These are phyloP conservation scores for Coemansia sp. DNA, from an alignment of 192 early-diverging fungal species.

Conservation along the genomic window DNA sequence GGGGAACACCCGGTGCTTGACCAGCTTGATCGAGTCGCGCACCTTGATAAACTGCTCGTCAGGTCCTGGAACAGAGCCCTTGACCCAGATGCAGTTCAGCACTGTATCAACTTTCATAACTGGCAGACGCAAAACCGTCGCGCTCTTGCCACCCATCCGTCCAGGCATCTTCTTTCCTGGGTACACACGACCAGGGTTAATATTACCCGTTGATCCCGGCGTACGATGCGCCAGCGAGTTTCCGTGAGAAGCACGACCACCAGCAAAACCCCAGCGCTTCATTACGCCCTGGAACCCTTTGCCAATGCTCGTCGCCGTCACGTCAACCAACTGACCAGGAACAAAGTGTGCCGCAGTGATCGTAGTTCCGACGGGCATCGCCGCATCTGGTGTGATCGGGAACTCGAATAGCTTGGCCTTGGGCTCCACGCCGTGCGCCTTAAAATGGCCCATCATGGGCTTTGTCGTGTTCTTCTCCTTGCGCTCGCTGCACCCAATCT, in stretches of 20 bases:
- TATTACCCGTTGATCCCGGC: conserved; percentile 85
- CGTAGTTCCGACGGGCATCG: conserved; percentile 62
- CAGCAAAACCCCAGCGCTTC: conserved; percentile 94
- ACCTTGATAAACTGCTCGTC: conserved; percentile 85
- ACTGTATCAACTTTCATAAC: conserved; percentile 85
- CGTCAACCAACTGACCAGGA: conserved; percentile 93
- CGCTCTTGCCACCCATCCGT: conserved; percentile 83
- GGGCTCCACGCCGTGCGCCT: conserved; percentile 66
- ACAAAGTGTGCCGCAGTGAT: conserved; percentile 88
- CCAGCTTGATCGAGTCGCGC: conserved; percentile 81
- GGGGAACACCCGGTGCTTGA: conserved; percentile 64
- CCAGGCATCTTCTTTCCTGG: conserved; percentile 99
- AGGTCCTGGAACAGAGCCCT: conserved; percentile 86
- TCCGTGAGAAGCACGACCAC: conserved; percentile 93
- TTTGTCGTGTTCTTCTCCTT: conserved; percentile 66
- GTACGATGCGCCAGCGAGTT: conserved; percentile 85
- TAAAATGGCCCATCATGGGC: conserved; percentile 75
- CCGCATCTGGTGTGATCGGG: conserved; percentile 79
- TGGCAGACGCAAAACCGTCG: conserved; percentile 78
- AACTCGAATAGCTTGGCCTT: conserved; percentile 84
- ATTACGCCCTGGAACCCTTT: conserved; percentile 97
- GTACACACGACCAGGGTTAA: conserved; percentile 85
- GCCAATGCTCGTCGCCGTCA: conserved; percentile 80
- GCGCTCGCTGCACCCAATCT: conserved; percentile 66
- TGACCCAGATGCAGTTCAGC: conserved; percentile 88